A percentile compares a stretch with the other conserved stretches of the same genome.
phyloP scores from a whole-genome alignment of 2,329 filamentous ascomycete genomes.

The Myriosclerotinia duriaeana region DNA sequence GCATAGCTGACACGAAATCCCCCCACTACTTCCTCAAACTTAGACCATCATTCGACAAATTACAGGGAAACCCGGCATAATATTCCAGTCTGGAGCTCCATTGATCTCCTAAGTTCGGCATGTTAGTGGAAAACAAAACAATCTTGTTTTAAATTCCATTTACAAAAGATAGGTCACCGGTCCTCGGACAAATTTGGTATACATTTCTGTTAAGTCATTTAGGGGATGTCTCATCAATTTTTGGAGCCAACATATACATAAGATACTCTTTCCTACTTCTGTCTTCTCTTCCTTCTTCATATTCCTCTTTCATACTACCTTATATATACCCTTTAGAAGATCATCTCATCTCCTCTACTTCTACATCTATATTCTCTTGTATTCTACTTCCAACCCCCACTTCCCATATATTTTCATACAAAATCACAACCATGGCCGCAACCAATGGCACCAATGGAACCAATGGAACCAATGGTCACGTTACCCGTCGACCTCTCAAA shows the following conservation, averaged over 20 bases:
- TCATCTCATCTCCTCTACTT: neutral
- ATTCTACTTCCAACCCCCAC: neutral
- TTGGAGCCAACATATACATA: conserved; percentile 14
- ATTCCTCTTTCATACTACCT: neutral
- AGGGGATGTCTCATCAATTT: neutral
- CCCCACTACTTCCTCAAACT: conserved; percentile 11
- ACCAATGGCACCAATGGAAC: conserved; percentile 22
- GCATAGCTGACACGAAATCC: conserved; percentile 7
- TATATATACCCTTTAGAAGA: neutral
- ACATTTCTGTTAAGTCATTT: neutral
- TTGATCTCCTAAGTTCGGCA: conserved; percentile 1
- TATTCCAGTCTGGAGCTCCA: neutral
- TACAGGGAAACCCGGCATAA: conserved; percentile 10
- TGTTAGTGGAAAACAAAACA: conserved; percentile 2
- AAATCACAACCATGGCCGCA: conserved; percentile 25
- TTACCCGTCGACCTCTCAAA: conserved; percentile 58
- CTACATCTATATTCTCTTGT: neutral
- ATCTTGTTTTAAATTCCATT: conserved; percentile 7
- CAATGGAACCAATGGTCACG: conserved; percentile 25
- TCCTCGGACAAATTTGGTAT: conserved; percentile 15
- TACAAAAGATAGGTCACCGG: conserved; percentile 3
- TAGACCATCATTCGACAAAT: conserved; percentile 10
- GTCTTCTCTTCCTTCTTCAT: neutral
- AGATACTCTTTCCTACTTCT: conserved; percentile 1
- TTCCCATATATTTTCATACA: neutral